Evolutionary conservation across 805 yeast genomes (phyloP), one percentile per base, ranked within the genome.

Genomic region (Schwanniomyces vanrijiae): DNA sequence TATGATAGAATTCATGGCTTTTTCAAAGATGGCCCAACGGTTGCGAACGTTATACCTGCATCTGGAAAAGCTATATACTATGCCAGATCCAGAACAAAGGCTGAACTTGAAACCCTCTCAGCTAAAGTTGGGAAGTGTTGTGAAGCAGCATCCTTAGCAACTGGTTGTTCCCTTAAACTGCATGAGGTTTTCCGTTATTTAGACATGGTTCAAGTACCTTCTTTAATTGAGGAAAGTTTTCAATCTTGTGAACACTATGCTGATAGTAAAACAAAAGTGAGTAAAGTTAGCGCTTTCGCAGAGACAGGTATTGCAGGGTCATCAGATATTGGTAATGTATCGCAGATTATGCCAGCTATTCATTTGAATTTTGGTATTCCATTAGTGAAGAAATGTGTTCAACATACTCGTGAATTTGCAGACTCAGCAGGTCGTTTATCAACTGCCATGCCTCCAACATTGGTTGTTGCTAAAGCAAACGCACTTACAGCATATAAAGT

Each of bases 141-240:
- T 35, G 54, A 51, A 33, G 60, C 59, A 9, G 59, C 56, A 37
- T 52, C 58, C 4, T 22, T 56, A 44, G 70, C 55, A 56, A 69
- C 55, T 59, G 75, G 47, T 51, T 66, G 60, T 64, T 64, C 44
- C 37, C 61, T 55, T 42, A 59, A 71, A 2, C 58, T 62, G 37
- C 64, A 62, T 42, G 66, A 63, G 48, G 55, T 55, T 11, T 52
- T 63, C 48, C 63, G 65, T 2, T 59, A 57, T 39, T 42, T 40
- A 29, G 62, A 58, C 38, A 43, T 58, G 37, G 43, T 56, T 14
- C 47, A 56, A 48, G 51, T 13, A 31, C 42, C 35, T 24, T 33
- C 14, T 46, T 50, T 43, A 47, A 45, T 16, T 25, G 39, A 31
- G 31, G 26, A 47, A 41, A 40, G 53, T 42, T 37, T n/a, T 10